phyloP scores from a whole-genome alignment of 495 filamentous ascomycete genomes.

The Poronia punctata region DNA sequence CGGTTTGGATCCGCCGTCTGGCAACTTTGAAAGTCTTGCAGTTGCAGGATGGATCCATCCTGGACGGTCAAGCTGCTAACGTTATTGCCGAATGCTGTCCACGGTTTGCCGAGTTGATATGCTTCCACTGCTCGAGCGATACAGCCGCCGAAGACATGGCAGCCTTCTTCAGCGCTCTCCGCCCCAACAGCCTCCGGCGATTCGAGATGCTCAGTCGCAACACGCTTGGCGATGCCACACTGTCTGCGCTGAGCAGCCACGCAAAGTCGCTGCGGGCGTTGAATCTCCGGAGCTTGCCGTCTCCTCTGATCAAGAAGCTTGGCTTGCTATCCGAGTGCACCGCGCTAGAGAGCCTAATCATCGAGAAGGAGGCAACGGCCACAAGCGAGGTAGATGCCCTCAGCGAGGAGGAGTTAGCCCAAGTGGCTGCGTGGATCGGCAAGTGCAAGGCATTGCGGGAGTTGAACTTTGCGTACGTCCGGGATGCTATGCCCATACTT shows the following conservation, averaged over 20 bases:
- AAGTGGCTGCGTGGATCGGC: constrained; percentile 48
- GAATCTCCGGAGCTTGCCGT: constrained; percentile 43
- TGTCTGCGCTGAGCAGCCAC: constrained; percentile 54
- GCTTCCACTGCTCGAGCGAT: constrained; percentile 36
- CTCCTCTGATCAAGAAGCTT: constrained; percentile 40
- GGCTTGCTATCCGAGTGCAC: constrained; percentile 45
- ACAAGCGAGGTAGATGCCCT: constrained; percentile 34
- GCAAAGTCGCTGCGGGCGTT: constrained; percentile 49
- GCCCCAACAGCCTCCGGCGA: constrained; percentile 49
- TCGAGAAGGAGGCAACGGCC: constrained; percentile 33
- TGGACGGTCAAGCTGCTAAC: constrained; percentile 43
- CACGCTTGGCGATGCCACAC: constrained; percentile 45
- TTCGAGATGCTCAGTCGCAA: constrained; percentile 52
- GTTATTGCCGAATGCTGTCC: constrained; percentile 54
- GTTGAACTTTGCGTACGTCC: constrained; percentile 45
- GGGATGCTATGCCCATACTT: constrained; percentile 44
- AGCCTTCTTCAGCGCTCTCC: constrained; percentile 50
- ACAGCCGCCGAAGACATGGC: constrained; percentile 50
- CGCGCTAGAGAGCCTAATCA: constrained; percentile 42
- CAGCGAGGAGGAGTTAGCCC: constrained; percentile 42
- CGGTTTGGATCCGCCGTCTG: constrained; percentile 29
- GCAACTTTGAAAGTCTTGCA: constrained; percentile 38
- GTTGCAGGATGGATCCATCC: constrained; percentile 50
- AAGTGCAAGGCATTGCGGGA: constrained; percentile 47
- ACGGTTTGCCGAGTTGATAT: constrained; percentile 51